phyloP scores from a whole-genome alignment of 2,329 filamentous ascomycete genomes.

The Aspergillus sp. region DNA sequence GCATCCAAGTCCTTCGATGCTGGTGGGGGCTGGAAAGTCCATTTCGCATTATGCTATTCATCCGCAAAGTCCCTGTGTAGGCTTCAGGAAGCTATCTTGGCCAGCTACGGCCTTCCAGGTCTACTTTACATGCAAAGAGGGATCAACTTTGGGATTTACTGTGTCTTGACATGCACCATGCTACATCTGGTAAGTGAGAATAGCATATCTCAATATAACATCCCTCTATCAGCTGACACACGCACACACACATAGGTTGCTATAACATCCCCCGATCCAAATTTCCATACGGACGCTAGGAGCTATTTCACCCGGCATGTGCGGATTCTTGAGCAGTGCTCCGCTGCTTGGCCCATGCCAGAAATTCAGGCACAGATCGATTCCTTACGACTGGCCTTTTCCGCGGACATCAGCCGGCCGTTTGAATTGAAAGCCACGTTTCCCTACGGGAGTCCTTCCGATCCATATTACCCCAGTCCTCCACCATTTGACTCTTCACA shows the following conservation, averaged over 20 bases:
- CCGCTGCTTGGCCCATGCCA: conserved; percentile 74
- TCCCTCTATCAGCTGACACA: background rate
- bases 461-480: conserved; percentile 55
- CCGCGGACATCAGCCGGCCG: conserved; percentile 70
- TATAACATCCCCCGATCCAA: conserved; percentile 84
- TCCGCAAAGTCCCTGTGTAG: conserved; percentile 79
- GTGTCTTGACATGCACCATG: conserved; percentile 82
- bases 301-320: conserved; percentile 91
- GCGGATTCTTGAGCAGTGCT: conserved; percentile 82
- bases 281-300: conserved; percentile 73
- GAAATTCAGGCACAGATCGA: conserved; percentile 88
- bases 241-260: conserved; percentile 56
- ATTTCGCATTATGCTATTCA: conserved; percentile 78
- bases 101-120: conserved; percentile 67
- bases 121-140: conserved; percentile 88
- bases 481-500: conserved; percentile 45
- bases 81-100: conserved; percentile 73
- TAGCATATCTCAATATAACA: background rate
- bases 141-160: conserved; percentile 93
- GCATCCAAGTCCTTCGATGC: conserved; percentile 63
- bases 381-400: conserved; percentile 82
- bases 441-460: conserved; percentile 72
- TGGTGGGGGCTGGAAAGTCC: conserved; percentile 74
- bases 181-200: conserved; percentile 71
- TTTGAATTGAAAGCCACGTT: conserved; percentile 86